Conservation (phyloP, 169 alveolate species). For the Plasmodium relictum region DNA sequence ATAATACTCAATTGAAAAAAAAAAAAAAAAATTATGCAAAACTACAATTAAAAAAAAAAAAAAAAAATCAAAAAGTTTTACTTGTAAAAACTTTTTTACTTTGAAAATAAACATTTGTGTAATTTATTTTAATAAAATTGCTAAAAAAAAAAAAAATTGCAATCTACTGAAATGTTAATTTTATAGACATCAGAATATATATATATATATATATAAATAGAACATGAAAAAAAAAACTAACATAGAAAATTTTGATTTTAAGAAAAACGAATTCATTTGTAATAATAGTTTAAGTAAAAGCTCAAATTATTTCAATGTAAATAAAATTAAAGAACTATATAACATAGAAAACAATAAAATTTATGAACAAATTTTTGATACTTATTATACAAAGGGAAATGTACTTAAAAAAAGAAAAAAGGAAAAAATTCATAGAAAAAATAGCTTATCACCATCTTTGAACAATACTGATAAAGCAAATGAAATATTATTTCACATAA, state of each 20-base stretch:
- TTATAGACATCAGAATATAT: background rate
- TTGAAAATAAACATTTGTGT: background rate
- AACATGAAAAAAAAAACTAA: constrained; percentile 42
- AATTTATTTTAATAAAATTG: no score
- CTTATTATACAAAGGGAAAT: background rate
- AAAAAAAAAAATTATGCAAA: no score
- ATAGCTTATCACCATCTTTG: background rate
- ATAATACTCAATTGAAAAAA: no score
- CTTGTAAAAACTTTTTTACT: no score
- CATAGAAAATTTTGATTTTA: constrained; percentile 9
- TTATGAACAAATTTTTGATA: constrained; percentile 54
- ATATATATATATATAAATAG: background rate
- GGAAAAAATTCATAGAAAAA: constrained; percentile 8
- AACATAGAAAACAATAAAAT: constrained; percentile 16
- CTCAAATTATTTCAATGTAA: constrained; percentile 51
- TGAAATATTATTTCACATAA: background rate
- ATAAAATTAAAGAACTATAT: constrained; percentile 30
- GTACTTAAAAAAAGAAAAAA: constrained; percentile 24
- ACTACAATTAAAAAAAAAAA: no score
- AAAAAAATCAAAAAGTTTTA: no score
- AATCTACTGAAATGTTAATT: no score
- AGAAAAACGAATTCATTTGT: constrained; percentile 11
- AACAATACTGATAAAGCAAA: constrained; percentile 8
- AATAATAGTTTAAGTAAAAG: constrained; percentile 22
- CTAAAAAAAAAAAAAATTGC: no score